A percentile compares a stretch with the other conserved stretches of the same genome.
phyloP scores from a whole-genome alignment of 148 eudicot species.

The Selenicereus undatus region DNA sequence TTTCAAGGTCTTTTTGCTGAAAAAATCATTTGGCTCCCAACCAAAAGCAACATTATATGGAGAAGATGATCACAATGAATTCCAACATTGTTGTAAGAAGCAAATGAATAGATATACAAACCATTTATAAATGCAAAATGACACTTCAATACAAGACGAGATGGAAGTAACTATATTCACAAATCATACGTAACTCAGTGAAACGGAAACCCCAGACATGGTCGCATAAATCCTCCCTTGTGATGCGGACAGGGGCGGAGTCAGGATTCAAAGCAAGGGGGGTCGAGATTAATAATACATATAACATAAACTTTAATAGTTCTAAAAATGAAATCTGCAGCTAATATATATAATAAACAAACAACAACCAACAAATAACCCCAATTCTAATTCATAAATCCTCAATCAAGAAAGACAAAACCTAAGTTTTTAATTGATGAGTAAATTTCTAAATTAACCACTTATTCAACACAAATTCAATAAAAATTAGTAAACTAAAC shows the following conservation, averaged over 20 bases:
- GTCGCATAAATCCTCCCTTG: constrained; percentile 70
- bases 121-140: constrained; percentile 3
- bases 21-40: background rate
- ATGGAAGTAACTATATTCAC: background rate
- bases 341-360: no score
- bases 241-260: constrained; percentile 66
- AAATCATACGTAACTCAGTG: constrained; percentile 44
- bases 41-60: background rate
- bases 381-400: no score
- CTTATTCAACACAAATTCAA: no score
- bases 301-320: no score
- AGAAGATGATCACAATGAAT: background rate
- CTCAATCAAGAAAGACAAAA: no score
- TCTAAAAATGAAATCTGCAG: no score
- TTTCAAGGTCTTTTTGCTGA: background rate
- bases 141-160: background rate
- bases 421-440: no score
- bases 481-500: no score
- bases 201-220: constrained; percentile 85
- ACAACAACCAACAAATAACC: no score
- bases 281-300: no score
- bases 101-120: background rate
- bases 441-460: no score
- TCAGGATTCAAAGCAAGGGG: no score
- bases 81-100: background rate